Evolutionary conservation across 2,329 filamentous ascomycete genomes (phyloP), one percentile per base, ranked within the genome.

Genomic region (Talaromyces atroroseus): DNA sequence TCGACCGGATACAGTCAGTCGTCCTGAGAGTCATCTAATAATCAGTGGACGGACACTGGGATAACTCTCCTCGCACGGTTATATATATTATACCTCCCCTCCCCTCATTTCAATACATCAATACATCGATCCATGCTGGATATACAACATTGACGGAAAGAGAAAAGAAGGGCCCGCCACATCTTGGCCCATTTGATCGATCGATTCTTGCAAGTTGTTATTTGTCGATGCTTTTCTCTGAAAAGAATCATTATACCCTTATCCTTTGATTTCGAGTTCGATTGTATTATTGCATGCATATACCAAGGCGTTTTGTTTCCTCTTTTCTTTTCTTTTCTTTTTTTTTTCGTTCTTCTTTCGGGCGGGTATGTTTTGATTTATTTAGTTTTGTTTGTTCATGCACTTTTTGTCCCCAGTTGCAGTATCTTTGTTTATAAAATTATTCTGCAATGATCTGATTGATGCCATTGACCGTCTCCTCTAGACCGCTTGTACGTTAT

Each of bases 41-140:
- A 61, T 75, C 50, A 75, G 71, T 49, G 72, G 71, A 51, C 70
- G 72, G 58, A 69, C 71, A 14, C 56, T 74, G 50, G 68, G 69
- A 44, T 70, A 65, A 62, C 67, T 58, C 62, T 36, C 34, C 36
- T 23, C 7, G 18, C 21, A 16, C 32, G 14, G 12, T 36, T 36
- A 36, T 36, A 36, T 36, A 36, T 36, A 36, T 16, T 36, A 36
- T 36, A 36, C 32, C 32, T 36, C 14, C 8, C 32, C 32, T 6
- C 32, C 16, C n/a, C 23, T 52, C 40, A 23, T 26, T 52, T 45
- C 10, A 47, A 46, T 38, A 47, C 40, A 47, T 53, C 34, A 46
- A 53, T 29, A 32, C 44, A 47, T 38, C 42, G 23, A 46, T 29
- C 21, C 32, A 40, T 20, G 36, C 36, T 18, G 36, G 36, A 40